Percentiles rank a stretch among this genome's conserved stretches.
Conservation (phyloP, 1,284 basidiomycete genomes). For the Apiotrichum montevideense region DNA sequence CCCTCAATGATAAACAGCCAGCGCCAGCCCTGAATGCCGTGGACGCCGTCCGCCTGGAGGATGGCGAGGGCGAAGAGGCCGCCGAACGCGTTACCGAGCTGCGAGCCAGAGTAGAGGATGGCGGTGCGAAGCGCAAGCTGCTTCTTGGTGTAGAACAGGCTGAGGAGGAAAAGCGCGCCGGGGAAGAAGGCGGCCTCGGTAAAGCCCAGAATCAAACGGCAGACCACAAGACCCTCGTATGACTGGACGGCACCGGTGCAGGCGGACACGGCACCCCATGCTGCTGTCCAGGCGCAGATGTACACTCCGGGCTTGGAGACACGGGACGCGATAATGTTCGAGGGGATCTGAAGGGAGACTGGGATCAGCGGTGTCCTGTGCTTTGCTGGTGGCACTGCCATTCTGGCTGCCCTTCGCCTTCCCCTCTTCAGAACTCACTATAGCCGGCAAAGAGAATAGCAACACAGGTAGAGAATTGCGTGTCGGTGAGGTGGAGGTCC, state of each 20-base stretch:
- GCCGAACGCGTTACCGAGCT: slow-evolving; percentile 10
- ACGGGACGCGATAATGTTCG: slow-evolving; percentile 33
- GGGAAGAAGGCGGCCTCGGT: slow-evolving; percentile 35
- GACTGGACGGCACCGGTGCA: slow-evolving; percentile 29
- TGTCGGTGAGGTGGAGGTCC: slow-evolving; percentile 14
- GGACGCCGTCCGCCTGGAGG: neutral
- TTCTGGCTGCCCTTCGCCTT: neutral
- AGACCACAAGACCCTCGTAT: slow-evolving; percentile 20
- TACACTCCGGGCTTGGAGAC: slow-evolving; percentile 32
- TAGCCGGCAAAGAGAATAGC: slow-evolving; percentile 23
- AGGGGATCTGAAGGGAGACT: slow-evolving; percentile 40
- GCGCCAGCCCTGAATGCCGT: slow-evolving; percentile 3
- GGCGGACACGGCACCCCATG: slow-evolving; percentile 39
- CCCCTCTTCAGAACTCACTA: slow-evolving; percentile 12
- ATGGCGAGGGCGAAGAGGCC: slow-evolving; percentile 5
- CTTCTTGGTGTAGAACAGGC: slow-evolving; percentile 9
- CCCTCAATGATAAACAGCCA: slow-evolving; percentile 12
- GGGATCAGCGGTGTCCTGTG: slow-evolving; percentile 3
- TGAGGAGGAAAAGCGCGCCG: slow-evolving; percentile 13
- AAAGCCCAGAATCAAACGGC: slow-evolving; percentile 23
- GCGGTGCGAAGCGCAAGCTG: slow-evolving; percentile 9
- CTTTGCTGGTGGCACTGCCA: too few relatives aligned
- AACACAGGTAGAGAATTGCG: slow-evolving; percentile 27
- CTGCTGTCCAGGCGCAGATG: slow-evolving; percentile 20
- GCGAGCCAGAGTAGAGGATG: slow-evolving; percentile 6